A percentile compares a stretch with the other conserved stretches of the same genome.
Evolutionary conservation across 345 rosid genomes (phyloP).

Genomic region (Lepidium didymum): DNA sequence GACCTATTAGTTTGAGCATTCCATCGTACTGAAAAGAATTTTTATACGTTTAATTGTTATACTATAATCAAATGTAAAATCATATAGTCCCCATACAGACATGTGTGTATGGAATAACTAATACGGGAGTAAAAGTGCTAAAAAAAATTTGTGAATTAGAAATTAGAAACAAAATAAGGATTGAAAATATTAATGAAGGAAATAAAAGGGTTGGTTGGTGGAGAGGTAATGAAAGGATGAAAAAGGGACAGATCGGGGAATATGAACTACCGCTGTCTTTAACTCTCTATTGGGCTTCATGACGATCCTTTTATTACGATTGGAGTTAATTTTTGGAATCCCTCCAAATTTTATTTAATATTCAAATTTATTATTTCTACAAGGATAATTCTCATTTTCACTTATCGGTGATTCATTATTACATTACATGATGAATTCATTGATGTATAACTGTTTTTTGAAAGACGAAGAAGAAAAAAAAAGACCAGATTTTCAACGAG

Average conservation of each 20-base stretch:
- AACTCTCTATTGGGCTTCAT: slow-evolving; percentile 21
- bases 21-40: too few relatives aligned
- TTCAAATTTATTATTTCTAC: background rate
- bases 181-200: slow-evolving; percentile 14
- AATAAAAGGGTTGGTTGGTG: slow-evolving; percentile 28
- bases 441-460: background rate
- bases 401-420: background rate
- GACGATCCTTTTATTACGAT: slow-evolving; percentile 15
- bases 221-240: slow-evolving; percentile 6
- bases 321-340: slow-evolving; percentile 20
- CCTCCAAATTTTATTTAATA: slow-evolving; percentile 15
- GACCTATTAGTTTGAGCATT: too few relatives aligned
- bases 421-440: background rate
- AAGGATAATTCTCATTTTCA: background rate
- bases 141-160: too few relatives aligned
- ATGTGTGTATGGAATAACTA: too few relatives aligned
- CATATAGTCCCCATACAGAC: too few relatives aligned
- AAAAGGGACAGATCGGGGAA: slow-evolving; percentile 15
- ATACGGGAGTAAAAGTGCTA: too few relatives aligned
- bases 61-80: too few relatives aligned
- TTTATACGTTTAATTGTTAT: too few relatives aligned
- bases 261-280: slow-evolving; percentile 25
- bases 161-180: too few relatives aligned
- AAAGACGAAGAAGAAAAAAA: too few relatives aligned
- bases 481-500: too few relatives aligned